Evolutionary conservation across 805 yeast species (phyloP).

Genomic region (Jamesozyma piceae): DNA sequence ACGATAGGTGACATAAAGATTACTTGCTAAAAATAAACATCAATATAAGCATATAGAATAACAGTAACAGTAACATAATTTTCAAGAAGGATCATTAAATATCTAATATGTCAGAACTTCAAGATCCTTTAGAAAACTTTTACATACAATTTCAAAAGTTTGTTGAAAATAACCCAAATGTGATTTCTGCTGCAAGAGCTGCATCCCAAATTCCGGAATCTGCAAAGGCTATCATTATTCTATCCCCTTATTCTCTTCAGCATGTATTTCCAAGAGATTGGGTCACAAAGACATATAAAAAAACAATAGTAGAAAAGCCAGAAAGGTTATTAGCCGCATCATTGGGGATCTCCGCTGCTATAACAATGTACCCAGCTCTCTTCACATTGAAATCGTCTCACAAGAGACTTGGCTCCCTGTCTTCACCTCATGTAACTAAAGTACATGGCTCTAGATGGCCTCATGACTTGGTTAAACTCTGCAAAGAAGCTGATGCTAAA

Average conservation of each 20-base stretch:
- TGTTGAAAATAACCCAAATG: slow-evolving; percentile 31
- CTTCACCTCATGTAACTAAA: slow-evolving; percentile 50
- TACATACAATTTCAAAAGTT: slow-evolving; percentile 37
- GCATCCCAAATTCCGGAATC: slow-evolving; percentile 30
- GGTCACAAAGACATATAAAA: slow-evolving; percentile 58
- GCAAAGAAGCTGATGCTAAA: slow-evolving; percentile 49
- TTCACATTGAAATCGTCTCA: slow-evolving; percentile 39
- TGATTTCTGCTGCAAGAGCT: slow-evolving; percentile 29
- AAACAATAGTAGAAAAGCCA: slow-evolving; percentile 75
- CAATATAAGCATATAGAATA: too few relatives aligned
- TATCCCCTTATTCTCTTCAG: slow-evolving; percentile 61
- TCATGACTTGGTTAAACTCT: slow-evolving; percentile 43
- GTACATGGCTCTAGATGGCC: slow-evolving; percentile 78
- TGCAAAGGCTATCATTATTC: slow-evolving; percentile 48
- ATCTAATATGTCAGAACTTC: slow-evolving; percentile 6
- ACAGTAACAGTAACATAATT: too few relatives aligned
- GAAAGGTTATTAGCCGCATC: slow-evolving; percentile 68
- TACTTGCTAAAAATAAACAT: too few relatives aligned
- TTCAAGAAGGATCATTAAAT: too few relatives aligned
- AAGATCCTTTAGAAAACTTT: slow-evolving; percentile 33
- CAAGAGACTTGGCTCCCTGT: slow-evolving; percentile 37
- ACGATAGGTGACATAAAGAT: too few relatives aligned
- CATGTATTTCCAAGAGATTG: slow-evolving; percentile 70
- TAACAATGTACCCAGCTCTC: slow-evolving; percentile 55
- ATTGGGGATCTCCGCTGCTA: slow-evolving; percentile 70